A percentile compares a stretch with the other conserved stretches of the same genome.
Evolutionary conservation across 139 green algal species (phyloP).

Genomic region (Ettlia oleoabundans): DNA sequence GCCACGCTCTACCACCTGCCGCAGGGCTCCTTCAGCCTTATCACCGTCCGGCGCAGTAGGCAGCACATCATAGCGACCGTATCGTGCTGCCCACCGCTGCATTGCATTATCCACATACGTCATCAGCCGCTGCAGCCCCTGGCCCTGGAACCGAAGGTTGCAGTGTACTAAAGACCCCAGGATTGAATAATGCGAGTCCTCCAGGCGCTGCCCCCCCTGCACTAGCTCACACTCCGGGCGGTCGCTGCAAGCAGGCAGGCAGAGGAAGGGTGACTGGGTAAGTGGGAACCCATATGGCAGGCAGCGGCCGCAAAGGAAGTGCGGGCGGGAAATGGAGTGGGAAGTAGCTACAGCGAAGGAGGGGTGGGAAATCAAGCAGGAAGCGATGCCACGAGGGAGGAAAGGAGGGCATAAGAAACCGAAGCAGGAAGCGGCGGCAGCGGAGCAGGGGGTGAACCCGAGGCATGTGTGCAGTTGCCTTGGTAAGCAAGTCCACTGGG

Average conservation of each 20-base stretch:
- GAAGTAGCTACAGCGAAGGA: too few relatives aligned
- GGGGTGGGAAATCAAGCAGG: too few relatives aligned
- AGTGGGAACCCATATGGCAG: neutral
- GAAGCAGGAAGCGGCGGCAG: too few relatives aligned
- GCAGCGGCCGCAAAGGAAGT: too few relatives aligned
- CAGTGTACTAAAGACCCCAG: constrained; percentile 30
- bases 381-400: too few relatives aligned
- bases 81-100: constrained; percentile 22
- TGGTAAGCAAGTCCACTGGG: too few relatives aligned
- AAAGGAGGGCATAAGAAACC: too few relatives aligned
- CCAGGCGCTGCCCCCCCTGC: neutral
- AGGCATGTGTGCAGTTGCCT: too few relatives aligned
- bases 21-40: too few relatives aligned
- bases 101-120: constrained; percentile 42
- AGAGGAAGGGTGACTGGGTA: neutral
- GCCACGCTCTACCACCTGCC: neutral
- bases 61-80: constrained; percentile 24
- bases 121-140: constrained; percentile 43
- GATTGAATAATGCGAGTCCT: neutral
- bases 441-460: too few relatives aligned
- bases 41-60: too few relatives aligned
- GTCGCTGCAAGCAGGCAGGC: neutral
- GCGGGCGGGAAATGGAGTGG: too few relatives aligned
- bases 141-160: constrained; percentile 32
- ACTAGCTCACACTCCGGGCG: constrained; percentile 8